These are phyloP conservation scores for Flaveria bidentis DNA, from an alignment of 129 eudicot species.

Conservation along the genomic window DNA sequence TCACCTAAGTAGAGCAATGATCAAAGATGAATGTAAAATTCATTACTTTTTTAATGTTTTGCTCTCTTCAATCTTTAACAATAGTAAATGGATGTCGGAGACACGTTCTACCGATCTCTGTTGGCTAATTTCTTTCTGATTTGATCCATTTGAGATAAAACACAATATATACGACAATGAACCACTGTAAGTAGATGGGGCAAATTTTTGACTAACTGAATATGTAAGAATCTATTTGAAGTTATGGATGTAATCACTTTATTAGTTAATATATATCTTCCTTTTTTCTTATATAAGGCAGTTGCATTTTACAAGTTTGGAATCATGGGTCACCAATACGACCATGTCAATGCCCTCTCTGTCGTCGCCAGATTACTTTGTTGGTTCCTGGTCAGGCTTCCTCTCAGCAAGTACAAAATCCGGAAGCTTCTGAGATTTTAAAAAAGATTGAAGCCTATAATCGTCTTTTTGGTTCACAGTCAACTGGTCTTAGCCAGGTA, in stretches of 20 bases:
- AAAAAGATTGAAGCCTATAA: slow-evolving; percentile 68
- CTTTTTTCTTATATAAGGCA: slow-evolving; percentile 43
- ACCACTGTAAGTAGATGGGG: not conserved
- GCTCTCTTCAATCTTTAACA: not conserved
- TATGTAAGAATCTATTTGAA: not conserved
- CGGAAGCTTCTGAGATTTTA: slow-evolving; percentile 59
- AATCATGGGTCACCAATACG: slow-evolving; percentile 78
- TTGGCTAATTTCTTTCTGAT: not conserved
- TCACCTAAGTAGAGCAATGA: not conserved
- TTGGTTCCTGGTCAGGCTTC: slow-evolving; percentile 77
- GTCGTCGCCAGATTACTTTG: slow-evolving; percentile 81
- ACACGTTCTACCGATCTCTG: not conserved
- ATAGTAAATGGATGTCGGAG: not conserved
- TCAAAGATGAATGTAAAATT: not conserved
- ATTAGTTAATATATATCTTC: not conserved
- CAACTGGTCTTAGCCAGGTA: slow-evolving; percentile 78
- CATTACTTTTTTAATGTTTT: not conserved
- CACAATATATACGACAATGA: not conserved
- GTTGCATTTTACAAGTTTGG: slow-evolving; percentile 86
- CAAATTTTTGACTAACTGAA: not conserved
- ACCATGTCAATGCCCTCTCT: slow-evolving; percentile 87
- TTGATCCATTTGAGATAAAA: not conserved
- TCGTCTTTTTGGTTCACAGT: slow-evolving; percentile 64
- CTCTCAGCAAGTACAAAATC: slow-evolving; percentile 41
- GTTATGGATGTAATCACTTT: not conserved